These are phyloP conservation scores for Mycena crocata DNA, from an alignment of 768 basidiomycete genomes.

Conservation along the genomic window DNA sequence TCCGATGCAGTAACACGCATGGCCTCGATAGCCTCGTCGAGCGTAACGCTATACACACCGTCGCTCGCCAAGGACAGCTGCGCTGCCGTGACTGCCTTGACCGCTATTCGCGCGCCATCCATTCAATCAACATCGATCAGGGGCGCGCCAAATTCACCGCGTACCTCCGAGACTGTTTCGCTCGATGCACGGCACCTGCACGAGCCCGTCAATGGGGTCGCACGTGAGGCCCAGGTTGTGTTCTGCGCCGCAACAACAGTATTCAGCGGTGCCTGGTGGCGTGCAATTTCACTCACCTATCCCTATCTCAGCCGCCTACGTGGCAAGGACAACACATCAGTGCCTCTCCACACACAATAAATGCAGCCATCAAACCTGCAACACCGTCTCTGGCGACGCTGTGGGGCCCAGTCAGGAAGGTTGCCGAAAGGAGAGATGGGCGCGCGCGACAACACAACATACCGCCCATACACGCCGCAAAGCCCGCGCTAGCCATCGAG, in stretches of 20 bases:
- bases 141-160: constrained; percentile 21
- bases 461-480: constrained; percentile 95
- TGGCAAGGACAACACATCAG: constrained; percentile 16
- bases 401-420: constrained; percentile 17
- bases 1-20: constrained; percentile 94
- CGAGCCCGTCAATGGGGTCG: constrained; percentile 54
- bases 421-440: constrained; percentile 33
- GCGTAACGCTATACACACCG: constrained; percentile 85
- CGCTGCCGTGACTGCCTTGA: constrained; percentile 93
- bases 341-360: constrained; percentile 25
- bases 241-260: constrained; percentile 57
- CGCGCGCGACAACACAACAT: no score
- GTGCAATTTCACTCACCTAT: constrained; percentile 66
- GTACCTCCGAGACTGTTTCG: constrained; percentile 88
- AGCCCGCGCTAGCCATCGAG: constrained; percentile 95
- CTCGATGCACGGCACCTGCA: constrained; percentile 96
- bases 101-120: constrained; percentile 69
- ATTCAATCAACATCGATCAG: neutral
- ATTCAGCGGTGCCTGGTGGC: neutral
- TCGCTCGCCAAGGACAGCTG: constrained; percentile 95
- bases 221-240: constrained; percentile 92
- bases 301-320: constrained; percentile 87
- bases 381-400: constrained; percentile 85
- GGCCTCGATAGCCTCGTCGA: constrained; percentile 96
- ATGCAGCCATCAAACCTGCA: constrained; percentile 62